Conservation (phyloP, 23 red algal species). For the Cyanidium caldarium region DNA sequence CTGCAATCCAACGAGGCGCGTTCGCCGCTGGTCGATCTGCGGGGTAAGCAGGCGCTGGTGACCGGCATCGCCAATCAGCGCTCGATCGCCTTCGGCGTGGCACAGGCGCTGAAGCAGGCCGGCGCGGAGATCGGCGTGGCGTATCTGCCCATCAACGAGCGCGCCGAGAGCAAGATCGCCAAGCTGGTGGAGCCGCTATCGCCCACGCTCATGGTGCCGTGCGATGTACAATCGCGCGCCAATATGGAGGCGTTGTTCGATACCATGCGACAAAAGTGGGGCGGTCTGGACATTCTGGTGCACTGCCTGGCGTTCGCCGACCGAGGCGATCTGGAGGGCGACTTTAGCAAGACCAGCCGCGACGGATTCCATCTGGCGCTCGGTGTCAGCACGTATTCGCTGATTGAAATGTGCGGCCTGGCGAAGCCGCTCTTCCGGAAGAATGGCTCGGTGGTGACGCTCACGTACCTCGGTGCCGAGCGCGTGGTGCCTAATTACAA, state of each 20-base stretch:
- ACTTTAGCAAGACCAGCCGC: conserved; percentile 51
- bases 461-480: conserved; percentile 64
- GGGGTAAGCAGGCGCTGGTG: conserved; percentile 84
- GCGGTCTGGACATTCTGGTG: conserved; percentile 77
- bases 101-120: conserved; percentile 42
- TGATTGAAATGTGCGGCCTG: conserved; percentile 49
- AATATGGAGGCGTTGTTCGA: conserved; percentile 29
- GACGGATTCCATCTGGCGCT: conserved; percentile 60
- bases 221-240: conserved; percentile 52
- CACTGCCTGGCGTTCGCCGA: conserved; percentile 97
- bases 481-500: conserved; percentile 96
- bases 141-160: conserved; percentile 74
- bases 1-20: background rate
- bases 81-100: conserved; percentile 95
- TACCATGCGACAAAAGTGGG: conserved; percentile 44
- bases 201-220: conserved; percentile 51
- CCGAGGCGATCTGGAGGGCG: conserved; percentile 60
- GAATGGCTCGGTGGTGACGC: conserved; percentile 52
- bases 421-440: conserved; percentile 50
- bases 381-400: conserved; percentile 51
- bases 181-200: conserved; percentile 28
- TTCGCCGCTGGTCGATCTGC: conserved; percentile 72
- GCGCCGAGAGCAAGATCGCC: conserved; percentile 42
- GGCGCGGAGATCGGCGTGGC: conserved; percentile 87
- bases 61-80: conserved; percentile 95